phyloP scores from a whole-genome alignment of 1,284 basidiomycete genomes.

The Ganoderma lingzhi region DNA sequence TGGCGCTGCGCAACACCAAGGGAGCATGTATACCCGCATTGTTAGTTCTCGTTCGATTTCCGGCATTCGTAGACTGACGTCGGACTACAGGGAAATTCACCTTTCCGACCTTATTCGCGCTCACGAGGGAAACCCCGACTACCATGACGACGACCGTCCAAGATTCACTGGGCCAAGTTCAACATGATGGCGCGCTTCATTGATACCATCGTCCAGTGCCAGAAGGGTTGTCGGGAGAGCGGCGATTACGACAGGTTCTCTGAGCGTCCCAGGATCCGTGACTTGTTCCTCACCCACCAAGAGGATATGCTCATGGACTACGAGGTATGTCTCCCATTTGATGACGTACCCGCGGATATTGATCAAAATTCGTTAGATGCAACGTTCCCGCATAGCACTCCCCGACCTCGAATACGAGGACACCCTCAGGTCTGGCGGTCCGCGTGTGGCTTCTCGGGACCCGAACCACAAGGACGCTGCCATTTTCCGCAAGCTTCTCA shows the following conservation, averaged over 20 bases:
- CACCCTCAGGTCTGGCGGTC: conserved; percentile 21
- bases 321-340: conserved; percentile 53
- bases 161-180: conserved; percentile 88
- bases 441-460: conserved; percentile 34
- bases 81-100: conserved; percentile 74
- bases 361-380: conserved; percentile 52
- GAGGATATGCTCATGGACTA: conserved; percentile 62
- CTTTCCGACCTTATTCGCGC: conserved; percentile 81
- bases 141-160: conserved; percentile 62
- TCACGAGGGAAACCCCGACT: conserved; percentile 78
- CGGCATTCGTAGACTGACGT: neutral
- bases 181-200: conserved; percentile 86
- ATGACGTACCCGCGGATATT: neutral
- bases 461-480: conserved; percentile 37
- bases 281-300: conserved; percentile 57
- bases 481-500: conserved; percentile 39
- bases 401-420: conserved; percentile 39
- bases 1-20: conserved; percentile 81
- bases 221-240: conserved; percentile 70
- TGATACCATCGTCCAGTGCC: conserved; percentile 71
- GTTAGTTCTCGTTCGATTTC: conserved; percentile 49
- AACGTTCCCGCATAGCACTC: conserved; percentile 58
- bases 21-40: conserved; percentile 84
- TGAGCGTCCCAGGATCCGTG: conserved; percentile 47
- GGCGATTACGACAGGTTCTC: conserved; percentile 62